Base-by-base conservation (phyloP, 2,329 filamentous ascomycete genomes). In the Colletotrichum gloeosporioides region DNA sequence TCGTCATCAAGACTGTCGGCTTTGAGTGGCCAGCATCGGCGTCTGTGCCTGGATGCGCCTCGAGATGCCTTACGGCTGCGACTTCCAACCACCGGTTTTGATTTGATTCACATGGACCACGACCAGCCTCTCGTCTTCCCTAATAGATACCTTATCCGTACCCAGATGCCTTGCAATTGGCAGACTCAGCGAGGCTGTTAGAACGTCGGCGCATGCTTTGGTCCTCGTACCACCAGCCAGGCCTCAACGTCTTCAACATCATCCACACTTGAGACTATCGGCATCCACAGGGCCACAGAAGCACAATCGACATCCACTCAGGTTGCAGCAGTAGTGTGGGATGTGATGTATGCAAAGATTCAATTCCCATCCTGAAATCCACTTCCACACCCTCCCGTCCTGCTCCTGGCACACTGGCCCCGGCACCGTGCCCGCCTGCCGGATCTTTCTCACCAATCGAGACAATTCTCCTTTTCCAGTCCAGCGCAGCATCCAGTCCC, bases 391-490 rank as follows among this genome's bases (percentile, higher is more conserved):
- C 72, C 10, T 67, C 36, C 36, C 36, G 36, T 44, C 36, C 36
- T n/a, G 36, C 36, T 44, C 36, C 36, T 44, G 36, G 39, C 57
- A 36, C 53, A 55, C 44, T 70, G 71, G 39, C 57, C 55, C 18
- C 25, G 31, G 59, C 61, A 53, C 72, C 68, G 61, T 62, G 68
- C 69, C 72, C 49, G 68, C 72, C 68, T 29, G 68, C 36, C 68
- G 72, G 69, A 61, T 75, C 68, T 72, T 62, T 10, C 66, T 57
- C 44, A 71, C 72, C 72, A 71, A 75, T 67, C 72, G 61, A 75
- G 68, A 29, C 31, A 53, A 27, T 71, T 34, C 61, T 75, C 62
- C 66, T 74, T 57, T 36, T 15, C 61, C n/a, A 61, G 22, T 29
- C 25, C 57, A 29, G 25, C 16, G 0, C 57, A 64, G 25, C 53